Percentiles rank a stretch among this genome's conserved stretches.
Conservation (phyloP, 805 yeast genomes). For the Wickerhamomyces bisporus region DNA sequence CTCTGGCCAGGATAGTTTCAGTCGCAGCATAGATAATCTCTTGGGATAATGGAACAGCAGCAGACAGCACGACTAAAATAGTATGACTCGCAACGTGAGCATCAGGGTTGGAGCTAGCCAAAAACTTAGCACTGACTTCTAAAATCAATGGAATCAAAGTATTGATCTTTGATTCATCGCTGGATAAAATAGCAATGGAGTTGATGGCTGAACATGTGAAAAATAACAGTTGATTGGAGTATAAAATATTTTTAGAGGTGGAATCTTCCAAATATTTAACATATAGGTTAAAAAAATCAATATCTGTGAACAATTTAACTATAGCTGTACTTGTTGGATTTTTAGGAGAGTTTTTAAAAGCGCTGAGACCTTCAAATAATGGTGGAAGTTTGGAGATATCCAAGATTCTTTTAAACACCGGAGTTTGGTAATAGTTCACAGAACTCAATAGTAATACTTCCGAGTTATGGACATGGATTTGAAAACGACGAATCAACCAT, state of each 20-base stretch:
- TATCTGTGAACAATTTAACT: slow-evolving; percentile 68
- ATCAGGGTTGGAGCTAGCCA: slow-evolving; percentile 46
- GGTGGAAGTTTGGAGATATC: slow-evolving; percentile 77
- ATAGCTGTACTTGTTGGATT: slow-evolving; percentile 65
- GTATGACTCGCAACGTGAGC: slow-evolving; percentile 82
- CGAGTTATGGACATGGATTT: slow-evolving; percentile 74
- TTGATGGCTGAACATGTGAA: slow-evolving; percentile 68
- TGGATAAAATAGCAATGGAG: slow-evolving; percentile 53
- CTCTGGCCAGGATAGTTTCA: slow-evolving; percentile 47
- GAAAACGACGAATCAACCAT: slow-evolving; percentile 91
- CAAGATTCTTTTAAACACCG: slow-evolving; percentile 70
- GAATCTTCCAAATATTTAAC: slow-evolving; percentile 42
- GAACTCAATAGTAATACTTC: slow-evolving; percentile 68
- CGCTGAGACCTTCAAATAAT: slow-evolving; percentile 64
- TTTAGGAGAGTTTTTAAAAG: slow-evolving; percentile 58
- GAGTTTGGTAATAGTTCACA: slow-evolving; percentile 73
- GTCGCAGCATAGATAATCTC: slow-evolving; percentile 56
- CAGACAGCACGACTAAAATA: slow-evolving; percentile 66
- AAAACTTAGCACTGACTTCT: slow-evolving; percentile 51
- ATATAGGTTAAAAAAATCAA: slow-evolving; percentile 62
- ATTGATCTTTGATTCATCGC: slow-evolving; percentile 37
- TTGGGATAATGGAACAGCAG: slow-evolving; percentile 61
- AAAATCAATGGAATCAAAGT: slow-evolving; percentile 51
- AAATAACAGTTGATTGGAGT: slow-evolving; percentile 70
- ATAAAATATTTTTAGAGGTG: slow-evolving; percentile 50